phyloP scores from a whole-genome alignment of 2,329 filamentous ascomycete genomes.

The Diaporthe caulivora region DNA sequence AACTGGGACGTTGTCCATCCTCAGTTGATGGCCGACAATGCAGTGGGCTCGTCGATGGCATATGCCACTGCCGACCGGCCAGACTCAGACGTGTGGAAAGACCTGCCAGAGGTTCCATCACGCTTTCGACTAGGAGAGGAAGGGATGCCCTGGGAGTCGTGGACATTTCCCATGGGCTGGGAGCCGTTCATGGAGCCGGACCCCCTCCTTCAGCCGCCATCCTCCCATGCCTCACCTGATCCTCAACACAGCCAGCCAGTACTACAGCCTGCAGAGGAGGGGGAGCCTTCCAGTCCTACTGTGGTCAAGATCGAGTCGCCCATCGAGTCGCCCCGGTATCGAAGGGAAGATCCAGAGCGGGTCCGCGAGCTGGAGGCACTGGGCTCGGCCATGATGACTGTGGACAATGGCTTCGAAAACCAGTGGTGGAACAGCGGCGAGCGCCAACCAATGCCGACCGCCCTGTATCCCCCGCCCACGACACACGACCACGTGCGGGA shows the following conservation, averaged over 20 bases:
- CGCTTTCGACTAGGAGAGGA: conserved; percentile 61
- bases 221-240: conserved; percentile 12
- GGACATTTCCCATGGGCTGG: conserved; percentile 50
- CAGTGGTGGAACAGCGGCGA: conserved; percentile 68
- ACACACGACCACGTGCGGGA: conserved; percentile 43
- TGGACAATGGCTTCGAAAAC: conserved; percentile 70
- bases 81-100: conserved; percentile 53
- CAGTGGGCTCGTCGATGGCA: conserved; percentile 44
- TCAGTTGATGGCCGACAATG: conserved; percentile 46
- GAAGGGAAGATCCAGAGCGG: conserved; percentile 50
- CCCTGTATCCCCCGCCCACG: conserved; percentile 42
- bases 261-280: neutral
- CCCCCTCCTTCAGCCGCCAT: conserved; percentile 45
- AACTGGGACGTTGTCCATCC: conserved; percentile 58
- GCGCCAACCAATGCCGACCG: conserved; percentile 46
- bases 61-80: conserved; percentile 38
- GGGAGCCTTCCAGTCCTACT: conserved; percentile 39
- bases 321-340: conserved; percentile 40
- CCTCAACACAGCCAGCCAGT: conserved; percentile 9
- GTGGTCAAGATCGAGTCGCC: conserved; percentile 44
- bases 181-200: conserved; percentile 46
- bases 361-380: conserved; percentile 60
- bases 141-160: conserved; percentile 60
- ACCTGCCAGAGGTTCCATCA: conserved; percentile 54
- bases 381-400: conserved; percentile 66